phyloP scores from a whole-genome alignment of 2,329 filamentous ascomycete genomes.

The Alternaria sp. region DNA sequence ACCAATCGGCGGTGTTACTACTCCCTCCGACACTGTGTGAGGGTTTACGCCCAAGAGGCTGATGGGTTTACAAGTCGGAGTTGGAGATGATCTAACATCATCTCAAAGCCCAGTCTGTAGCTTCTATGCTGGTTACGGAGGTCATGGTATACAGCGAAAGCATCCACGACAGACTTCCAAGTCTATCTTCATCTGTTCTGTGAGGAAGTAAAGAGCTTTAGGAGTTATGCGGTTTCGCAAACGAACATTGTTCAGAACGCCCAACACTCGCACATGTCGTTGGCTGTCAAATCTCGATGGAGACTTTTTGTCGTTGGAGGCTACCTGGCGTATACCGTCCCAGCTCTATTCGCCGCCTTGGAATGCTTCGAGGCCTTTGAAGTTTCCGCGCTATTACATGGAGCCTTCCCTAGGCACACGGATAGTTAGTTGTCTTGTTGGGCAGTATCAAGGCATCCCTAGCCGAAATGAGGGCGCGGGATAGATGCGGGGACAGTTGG shows the following conservation, averaged over 20 bases:
- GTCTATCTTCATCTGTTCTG: not conserved
- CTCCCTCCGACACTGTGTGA: not conserved
- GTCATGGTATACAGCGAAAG: no score
- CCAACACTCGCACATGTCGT: no score
- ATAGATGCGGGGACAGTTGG: conserved; percentile 4
- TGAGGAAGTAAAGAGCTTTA: no score
- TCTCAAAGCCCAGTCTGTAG: not conserved
- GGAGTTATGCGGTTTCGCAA: no score
- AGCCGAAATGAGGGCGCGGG: conserved; percentile 14
- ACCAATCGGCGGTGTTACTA: conserved; percentile 19
- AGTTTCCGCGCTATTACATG: no score
- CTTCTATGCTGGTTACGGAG: not conserved
- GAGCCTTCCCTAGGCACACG: not conserved
- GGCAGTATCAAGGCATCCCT: conserved; percentile 6
- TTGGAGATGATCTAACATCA: not conserved
- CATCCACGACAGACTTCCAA: not conserved
- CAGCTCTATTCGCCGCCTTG: no score
- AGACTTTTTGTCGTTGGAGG: not conserved
- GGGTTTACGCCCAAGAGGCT: not conserved
- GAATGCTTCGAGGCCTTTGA: no score
- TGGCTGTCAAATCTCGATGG: not conserved
- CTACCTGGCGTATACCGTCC: no score
- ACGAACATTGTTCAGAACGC: not conserved
- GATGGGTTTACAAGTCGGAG: not conserved
- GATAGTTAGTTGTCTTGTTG: not conserved